Evolutionary conservation across 2,329 filamentous ascomycete species (phyloP).

Genomic region (Fusarium sublunatum): DNA sequence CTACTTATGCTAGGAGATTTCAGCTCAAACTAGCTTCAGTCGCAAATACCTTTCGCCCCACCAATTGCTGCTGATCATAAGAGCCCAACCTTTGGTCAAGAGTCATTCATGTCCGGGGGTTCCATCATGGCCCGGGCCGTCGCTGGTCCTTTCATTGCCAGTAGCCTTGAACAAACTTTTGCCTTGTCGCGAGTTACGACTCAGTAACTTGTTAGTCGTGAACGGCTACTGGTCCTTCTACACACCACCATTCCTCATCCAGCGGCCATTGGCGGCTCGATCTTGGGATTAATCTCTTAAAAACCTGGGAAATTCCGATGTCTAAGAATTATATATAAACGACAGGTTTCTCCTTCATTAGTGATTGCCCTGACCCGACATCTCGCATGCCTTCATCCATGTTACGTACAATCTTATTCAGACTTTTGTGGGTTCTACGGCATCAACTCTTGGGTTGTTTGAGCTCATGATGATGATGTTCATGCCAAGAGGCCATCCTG

Average conservation of each 20-base stretch:
- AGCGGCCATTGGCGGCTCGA: constrained; percentile 19
- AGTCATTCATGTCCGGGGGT: constrained; percentile 3
- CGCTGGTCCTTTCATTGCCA: constrained; percentile 3
- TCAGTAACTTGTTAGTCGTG: constrained; percentile 16
- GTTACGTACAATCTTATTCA: neutral
- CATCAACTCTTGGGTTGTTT: neutral
- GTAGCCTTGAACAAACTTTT: neutral
- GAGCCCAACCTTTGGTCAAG: constrained; percentile 9
- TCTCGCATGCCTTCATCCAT: neutral
- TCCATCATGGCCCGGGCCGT: constrained; percentile 27
- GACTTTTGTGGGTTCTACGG: neutral
- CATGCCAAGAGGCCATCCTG: constrained; percentile 9
- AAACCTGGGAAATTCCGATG: neutral
- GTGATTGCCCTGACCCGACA: neutral
- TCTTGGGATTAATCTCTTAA: constrained; percentile 12
- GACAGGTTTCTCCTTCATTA: neutral
- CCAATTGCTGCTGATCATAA: constrained; percentile 19
- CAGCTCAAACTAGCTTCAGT: constrained; percentile 21
- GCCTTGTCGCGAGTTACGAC: constrained; percentile 21
- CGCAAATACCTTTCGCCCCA: constrained; percentile 10
- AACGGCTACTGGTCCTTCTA: constrained; percentile 19
- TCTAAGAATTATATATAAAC: constrained; percentile 1
- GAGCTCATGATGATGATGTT: constrained; percentile 15
- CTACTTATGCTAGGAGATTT: neutral
- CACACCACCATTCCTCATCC: constrained; percentile 36